These are phyloP conservation scores for Rhynchospora breviuscula DNA, from an alignment of 176 grass and related monocot species.

Conservation along the genomic window DNA sequence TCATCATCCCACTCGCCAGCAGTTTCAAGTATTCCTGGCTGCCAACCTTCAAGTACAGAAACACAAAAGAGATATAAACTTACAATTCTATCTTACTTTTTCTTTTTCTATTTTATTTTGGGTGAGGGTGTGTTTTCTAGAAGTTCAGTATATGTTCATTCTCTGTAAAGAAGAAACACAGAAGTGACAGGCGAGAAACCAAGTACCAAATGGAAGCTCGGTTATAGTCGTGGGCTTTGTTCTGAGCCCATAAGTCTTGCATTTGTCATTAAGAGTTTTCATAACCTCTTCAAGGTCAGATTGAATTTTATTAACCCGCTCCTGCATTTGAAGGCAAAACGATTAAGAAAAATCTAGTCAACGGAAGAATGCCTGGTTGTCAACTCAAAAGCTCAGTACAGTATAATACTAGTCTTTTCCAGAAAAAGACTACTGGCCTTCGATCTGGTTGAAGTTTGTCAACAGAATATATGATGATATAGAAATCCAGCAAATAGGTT, in stretches of 20 bases:
- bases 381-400: neutral
- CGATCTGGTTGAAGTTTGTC: neutral
- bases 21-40: conserved; percentile 80
- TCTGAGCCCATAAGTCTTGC: conserved; percentile 93
- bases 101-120: neutral
- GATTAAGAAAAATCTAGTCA: neutral
- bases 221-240: conserved; percentile 82
- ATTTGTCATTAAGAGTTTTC: conserved; percentile 84
- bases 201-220: conserved; percentile 98
- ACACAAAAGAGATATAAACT: neutral
- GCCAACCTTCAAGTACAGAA: conserved; percentile 64
- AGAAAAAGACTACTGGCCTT: neutral
- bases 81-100: neutral
- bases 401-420: neutral
- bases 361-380: neutral
- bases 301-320: conserved; percentile 71
- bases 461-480: neutral
- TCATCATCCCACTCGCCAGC: conserved; percentile 73
- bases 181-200: conserved; percentile 18
- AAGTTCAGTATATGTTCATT: neutral
- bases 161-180: conserved; percentile 7
- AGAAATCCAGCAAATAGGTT: neutral
- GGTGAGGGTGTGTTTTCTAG: neutral
- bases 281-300: conserved; percentile 74
- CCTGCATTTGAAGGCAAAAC: conserved; percentile 37